phyloP scores from a whole-genome alignment of 257 asterid genomes.

The Parsonsia alboflavescens region DNA sequence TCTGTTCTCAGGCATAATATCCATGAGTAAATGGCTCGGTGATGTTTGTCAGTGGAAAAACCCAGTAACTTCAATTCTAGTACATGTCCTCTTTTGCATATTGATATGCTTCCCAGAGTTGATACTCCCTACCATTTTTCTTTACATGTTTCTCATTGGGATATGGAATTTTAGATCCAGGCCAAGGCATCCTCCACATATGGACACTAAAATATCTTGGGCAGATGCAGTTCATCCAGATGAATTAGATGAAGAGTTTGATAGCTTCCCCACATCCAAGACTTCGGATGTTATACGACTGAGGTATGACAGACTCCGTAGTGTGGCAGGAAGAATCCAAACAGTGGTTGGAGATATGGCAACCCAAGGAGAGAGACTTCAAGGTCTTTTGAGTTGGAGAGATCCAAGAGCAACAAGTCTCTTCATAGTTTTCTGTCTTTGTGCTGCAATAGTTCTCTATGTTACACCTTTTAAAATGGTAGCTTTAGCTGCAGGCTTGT shows the following conservation, averaged over 20 bases:
- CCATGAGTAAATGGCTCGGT: slow-evolving; percentile 46
- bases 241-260: slow-evolving; percentile 70
- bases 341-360: slow-evolving; percentile 41
- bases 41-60: slow-evolving; percentile 54
- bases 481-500: slow-evolving; percentile 24
- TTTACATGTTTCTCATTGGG: slow-evolving; percentile 55
- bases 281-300: slow-evolving; percentile 25
- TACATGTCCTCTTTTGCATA: slow-evolving; percentile 49
- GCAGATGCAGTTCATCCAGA: slow-evolving; percentile 57
- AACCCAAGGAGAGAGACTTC: slow-evolving; percentile 43
- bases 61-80: slow-evolving; percentile 44
- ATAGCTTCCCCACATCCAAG: slow-evolving; percentile 51
- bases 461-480: slow-evolving; percentile 32
- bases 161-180: slow-evolving; percentile 47
- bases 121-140: slow-evolving; percentile 49
- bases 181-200: slow-evolving; percentile 58
- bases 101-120: slow-evolving; percentile 53
- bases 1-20: slow-evolving; percentile 39
- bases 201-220: slow-evolving; percentile 58
- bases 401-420: slow-evolving; percentile 45
- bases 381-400: slow-evolving; percentile 41
- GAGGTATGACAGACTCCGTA: slow-evolving; percentile 51
- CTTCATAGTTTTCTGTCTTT: slow-evolving; percentile 33
- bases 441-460: slow-evolving; percentile 32
- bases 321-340: slow-evolving; percentile 36